Percentiles rank a stretch among this genome's conserved stretches.
Evolutionary conservation across 2,329 filamentous ascomycete genomes (phyloP).

Genomic region (Helotiales sp.): DNA sequence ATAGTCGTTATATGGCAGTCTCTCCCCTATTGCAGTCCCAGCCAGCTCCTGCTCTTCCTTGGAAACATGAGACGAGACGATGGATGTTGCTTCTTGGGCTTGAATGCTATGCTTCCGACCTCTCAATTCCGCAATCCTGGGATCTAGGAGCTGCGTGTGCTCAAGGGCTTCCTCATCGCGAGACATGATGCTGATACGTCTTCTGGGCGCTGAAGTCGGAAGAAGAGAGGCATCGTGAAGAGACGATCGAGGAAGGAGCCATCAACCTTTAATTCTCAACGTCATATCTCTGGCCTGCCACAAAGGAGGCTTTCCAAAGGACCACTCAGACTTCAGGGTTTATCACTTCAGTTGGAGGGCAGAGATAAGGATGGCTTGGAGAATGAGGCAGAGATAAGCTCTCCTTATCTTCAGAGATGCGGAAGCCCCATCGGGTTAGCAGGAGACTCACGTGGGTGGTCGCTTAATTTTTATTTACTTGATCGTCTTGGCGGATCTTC

Average conservation of each 20-base stretch:
- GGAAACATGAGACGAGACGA: slow-evolving; percentile 44
- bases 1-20: slow-evolving; percentile 65
- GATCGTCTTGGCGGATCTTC: too few species aligned
- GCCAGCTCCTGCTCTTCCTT: slow-evolving; percentile 55
- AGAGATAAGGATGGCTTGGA: slow-evolving; percentile 1
- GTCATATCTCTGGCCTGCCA: neutral
- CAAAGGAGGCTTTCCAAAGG: neutral
- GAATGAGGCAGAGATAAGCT: neutral
- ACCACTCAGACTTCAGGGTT: neutral
- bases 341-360: neutral
- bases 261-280: neutral
- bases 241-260: neutral
- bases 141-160: slow-evolving; percentile 31
- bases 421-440: too few species aligned
- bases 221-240: neutral
- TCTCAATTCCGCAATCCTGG: slow-evolving; percentile 17
- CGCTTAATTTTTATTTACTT: too few species aligned
- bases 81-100: slow-evolving; percentile 27
- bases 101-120: slow-evolving; percentile 17
- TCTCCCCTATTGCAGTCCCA: slow-evolving; percentile 55
- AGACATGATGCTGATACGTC: slow-evolving; percentile 12
- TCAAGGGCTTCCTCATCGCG: slow-evolving; percentile 35
- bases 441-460: too few species aligned
- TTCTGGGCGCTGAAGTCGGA: neutral
- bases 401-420: neutral